Conservation (phyloP, 1,139 yeast species). For the Debaryomyces psychrophilus region DNA sequence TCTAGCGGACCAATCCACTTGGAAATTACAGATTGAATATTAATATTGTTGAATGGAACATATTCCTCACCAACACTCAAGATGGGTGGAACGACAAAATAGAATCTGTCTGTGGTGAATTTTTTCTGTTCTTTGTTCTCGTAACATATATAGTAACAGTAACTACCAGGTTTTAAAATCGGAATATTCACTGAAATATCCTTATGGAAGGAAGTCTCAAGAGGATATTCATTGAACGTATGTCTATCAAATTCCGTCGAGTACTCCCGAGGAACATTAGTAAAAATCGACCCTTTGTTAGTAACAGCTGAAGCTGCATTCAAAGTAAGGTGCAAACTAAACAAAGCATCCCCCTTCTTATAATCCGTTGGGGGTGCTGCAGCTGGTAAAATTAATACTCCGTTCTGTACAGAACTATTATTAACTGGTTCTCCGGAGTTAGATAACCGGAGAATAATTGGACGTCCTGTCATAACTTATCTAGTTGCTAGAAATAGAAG, state of each 20-base stretch:
- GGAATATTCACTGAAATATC: slow-evolving; percentile 65
- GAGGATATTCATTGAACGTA: slow-evolving; percentile 50
- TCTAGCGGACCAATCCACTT: slow-evolving; percentile 82
- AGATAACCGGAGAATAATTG: slow-evolving; percentile 53
- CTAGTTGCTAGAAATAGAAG: neutral
- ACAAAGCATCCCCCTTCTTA: slow-evolving; percentile 49
- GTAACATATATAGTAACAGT: slow-evolving; percentile 64
- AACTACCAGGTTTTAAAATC: slow-evolving; percentile 79
- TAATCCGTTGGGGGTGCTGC: slow-evolving; percentile 47
- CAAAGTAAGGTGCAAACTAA: slow-evolving; percentile 61
- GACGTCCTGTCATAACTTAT: slow-evolving; percentile 14
- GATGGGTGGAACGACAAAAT: slow-evolving; percentile 83
- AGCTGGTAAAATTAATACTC: slow-evolving; percentile 69
- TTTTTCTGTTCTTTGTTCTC: slow-evolving; percentile 33
- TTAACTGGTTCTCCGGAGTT: slow-evolving; percentile 62
- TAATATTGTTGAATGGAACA: slow-evolving; percentile 77
- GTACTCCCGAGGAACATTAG: slow-evolving; percentile 64
- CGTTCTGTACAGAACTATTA: slow-evolving; percentile 47
- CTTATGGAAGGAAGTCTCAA: slow-evolving; percentile 54
- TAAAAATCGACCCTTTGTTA: slow-evolving; percentile 69
- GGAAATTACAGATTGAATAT: slow-evolving; percentile 83
- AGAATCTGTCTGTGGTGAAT: slow-evolving; percentile 55
- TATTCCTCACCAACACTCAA: slow-evolving; percentile 58
- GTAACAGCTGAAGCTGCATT: slow-evolving; percentile 76
- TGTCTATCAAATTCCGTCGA: slow-evolving; percentile 56